Base-by-base conservation (phyloP, 75 land plant species). In the Chamaecyparis obtusa region DNA sequence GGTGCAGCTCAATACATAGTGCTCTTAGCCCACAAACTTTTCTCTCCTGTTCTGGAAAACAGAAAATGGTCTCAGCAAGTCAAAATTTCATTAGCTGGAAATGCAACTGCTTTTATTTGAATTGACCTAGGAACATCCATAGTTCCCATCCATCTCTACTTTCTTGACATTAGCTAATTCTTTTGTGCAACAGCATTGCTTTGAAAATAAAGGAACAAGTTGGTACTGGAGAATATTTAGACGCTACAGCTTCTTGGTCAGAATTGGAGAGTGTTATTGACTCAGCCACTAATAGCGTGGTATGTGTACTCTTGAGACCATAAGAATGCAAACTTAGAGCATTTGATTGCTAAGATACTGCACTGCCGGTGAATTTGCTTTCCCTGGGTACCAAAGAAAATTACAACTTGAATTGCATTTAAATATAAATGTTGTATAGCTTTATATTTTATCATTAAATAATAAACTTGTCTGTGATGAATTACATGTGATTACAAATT, bases 131-230 rank as follows among this genome's bases (percentile, higher is more conserved):
- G 80, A 57, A 77, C 80, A 15, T 77, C 43, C 24, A 21, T 19
- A 57, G 24, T 0, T 36, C 80, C 80, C 39, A 77, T 77, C 43
- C 37, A 2, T 35, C 8, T 19, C 2, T 77, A 36, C 9, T 77
- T 33, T 75, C 33, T 75, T 41, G n/a, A 41, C 55, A 24, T 57
- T 57, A 21, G 64, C 27, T 10, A 35, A 14, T 10, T 64, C 57
- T 85, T 85, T 32, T 85, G 86, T 85, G 21, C 3, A 3, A 36
- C 90, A 94, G 96, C 14, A 11, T 89, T 27, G 94, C 92, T 21
- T 32, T 77, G 74, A 8, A 37, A 78, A 78, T 36, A 35, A 39
- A 21, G 37, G 8, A 41, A 36, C 81, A 78, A 35, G 21, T 19
- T 36, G 8, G 21, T 39, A 19, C 9, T 19, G 21, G 41, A 78